Evolutionary conservation across 2,329 filamentous ascomycete species (phyloP).

Genomic region (Tolypocladium tropicale): DNA sequence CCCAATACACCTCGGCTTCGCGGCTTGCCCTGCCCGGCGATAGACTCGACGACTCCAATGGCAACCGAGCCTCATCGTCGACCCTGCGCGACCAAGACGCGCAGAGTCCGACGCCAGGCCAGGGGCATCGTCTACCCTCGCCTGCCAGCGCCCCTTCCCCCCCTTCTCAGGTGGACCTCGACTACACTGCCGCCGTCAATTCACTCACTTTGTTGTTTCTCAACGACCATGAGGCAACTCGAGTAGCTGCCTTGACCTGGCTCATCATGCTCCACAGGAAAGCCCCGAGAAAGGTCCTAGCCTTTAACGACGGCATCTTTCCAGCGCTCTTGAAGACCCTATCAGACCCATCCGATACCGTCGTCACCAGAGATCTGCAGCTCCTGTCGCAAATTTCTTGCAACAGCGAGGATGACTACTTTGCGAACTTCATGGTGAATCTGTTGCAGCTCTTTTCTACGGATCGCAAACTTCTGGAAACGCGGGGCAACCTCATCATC

Average conservation of each 20-base stretch:
- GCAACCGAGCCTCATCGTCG: conserved; percentile 40
- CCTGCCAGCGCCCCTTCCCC: conserved; percentile 30
- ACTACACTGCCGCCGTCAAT: conserved; percentile 90
- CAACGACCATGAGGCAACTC: conserved; percentile 92
- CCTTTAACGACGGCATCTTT: conserved; percentile 95
- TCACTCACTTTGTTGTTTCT: conserved; percentile 88
- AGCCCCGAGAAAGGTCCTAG: conserved; percentile 83
- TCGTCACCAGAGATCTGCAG: conserved; percentile 89
- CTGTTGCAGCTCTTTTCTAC: conserved; percentile 91
- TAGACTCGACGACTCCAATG: conserved; percentile 34
- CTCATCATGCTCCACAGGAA: conserved; percentile 96
- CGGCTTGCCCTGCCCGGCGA: conserved; percentile 33
- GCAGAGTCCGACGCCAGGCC: conserved; percentile 40
- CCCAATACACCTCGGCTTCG: conserved; percentile 23
- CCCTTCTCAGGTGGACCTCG: conserved; percentile 59
- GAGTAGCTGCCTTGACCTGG: conserved; percentile 90
- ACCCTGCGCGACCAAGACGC: conserved; percentile 44
- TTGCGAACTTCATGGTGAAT: conserved; percentile 97
- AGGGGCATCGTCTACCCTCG: conserved; percentile 35
- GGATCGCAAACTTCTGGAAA: conserved; percentile 82
- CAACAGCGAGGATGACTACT: conserved; percentile 95
- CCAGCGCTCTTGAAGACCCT: conserved; percentile 91
- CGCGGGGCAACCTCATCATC: conserved; percentile 90
- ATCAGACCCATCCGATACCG: conserved; percentile 88
- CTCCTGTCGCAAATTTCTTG: conserved; percentile 91